phyloP scores from a whole-genome alignment of 1,284 basidiomycete species.

The Trametes sp. region DNA sequence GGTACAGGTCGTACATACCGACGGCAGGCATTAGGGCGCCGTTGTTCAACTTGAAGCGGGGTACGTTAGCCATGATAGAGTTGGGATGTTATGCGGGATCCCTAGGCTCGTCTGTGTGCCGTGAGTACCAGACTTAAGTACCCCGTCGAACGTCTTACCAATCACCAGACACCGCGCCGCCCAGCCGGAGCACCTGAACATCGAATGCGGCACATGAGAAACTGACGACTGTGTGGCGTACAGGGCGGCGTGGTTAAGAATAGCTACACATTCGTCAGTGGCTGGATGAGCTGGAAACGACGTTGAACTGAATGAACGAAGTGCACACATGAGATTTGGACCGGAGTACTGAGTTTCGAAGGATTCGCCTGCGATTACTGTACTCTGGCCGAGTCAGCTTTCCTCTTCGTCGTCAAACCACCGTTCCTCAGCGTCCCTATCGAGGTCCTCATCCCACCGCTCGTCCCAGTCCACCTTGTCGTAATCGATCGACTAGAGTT shows the following conservation, averaged over 20 bases:
- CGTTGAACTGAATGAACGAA: background rate
- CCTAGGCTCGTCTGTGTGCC: background rate
- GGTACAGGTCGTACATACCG: conserved; percentile 32
- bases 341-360: background rate
- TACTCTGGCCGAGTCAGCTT: conserved; percentile 17
- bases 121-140: conserved; percentile 17
- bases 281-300: background rate
- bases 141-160: conserved; percentile 19
- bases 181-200: conserved; percentile 5
- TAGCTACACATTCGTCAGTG: conserved; percentile 3
- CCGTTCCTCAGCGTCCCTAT: conserved; percentile 69
- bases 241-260: background rate
- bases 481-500: conserved; percentile 69
- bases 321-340: background rate
- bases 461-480: conserved; percentile 81
- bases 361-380: background rate
- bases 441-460: conserved; percentile 64
- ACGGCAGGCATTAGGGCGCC: conserved; percentile 40
- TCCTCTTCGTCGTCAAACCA: conserved; percentile 82
- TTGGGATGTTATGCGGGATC: background rate
- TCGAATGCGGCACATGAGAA: background rate
- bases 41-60: conserved; percentile 41
- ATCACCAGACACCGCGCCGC: conserved; percentile 13
- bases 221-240: background rate
- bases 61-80: conserved; percentile 34